Conservation (phyloP, 139 green algal genomes). For the Ettlia oleoabundans region DNA sequence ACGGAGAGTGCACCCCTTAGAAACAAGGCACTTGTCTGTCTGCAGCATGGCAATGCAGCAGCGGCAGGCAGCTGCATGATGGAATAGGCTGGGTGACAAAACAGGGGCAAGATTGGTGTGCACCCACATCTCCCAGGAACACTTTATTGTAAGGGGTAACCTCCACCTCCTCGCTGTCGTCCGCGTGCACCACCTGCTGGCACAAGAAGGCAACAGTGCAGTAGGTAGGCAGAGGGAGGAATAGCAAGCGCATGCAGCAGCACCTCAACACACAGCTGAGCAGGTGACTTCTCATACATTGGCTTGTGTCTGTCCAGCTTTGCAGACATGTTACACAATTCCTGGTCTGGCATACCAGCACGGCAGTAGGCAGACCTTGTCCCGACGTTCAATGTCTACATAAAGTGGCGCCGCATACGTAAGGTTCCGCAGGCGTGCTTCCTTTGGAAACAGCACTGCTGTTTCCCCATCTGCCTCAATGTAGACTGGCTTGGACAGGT, state of each 20-base stretch:
- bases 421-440: conserved; percentile 95
- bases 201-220: background rate
- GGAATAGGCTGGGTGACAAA: background rate
- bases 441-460: conserved; percentile 91
- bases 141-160: conserved; percentile 73
- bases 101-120: background rate
- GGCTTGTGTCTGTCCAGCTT: too few relatives aligned
- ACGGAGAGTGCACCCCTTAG: too few relatives aligned
- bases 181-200: background rate
- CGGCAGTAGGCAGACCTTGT: background rate
- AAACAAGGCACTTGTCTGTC: too few relatives aligned
- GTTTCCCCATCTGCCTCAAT: conserved; percentile 94
- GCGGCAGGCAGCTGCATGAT: background rate
- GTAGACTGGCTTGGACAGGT: conserved; percentile 91
- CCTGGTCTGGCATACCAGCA: background rate
- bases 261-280: too few relatives aligned
- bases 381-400: conserved; percentile 26
- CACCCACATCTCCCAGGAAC: conserved; percentile 88
- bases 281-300: too few relatives aligned
- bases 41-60: too few relatives aligned
- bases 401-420: conserved; percentile 98
- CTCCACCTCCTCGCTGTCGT: conserved; percentile 57
- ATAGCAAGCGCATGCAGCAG: background rate
- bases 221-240: too few relatives aligned
- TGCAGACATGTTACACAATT: too few relatives aligned